Evolutionary conservation across 2,329 filamentous ascomycete species (phyloP).

Genomic region (Aspergillus novofumigatus): DNA sequence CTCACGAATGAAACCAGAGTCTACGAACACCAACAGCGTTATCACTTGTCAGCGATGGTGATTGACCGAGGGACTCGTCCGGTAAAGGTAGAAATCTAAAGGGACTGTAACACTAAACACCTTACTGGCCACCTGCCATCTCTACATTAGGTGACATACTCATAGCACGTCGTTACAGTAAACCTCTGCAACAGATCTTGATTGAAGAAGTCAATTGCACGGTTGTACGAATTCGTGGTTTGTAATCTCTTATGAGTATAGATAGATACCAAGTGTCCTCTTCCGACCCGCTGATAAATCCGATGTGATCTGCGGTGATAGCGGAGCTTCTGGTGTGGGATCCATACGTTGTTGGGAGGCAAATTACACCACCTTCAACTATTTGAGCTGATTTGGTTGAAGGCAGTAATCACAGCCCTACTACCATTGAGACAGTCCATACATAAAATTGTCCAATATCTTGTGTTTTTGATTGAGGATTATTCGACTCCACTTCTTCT

Average conservation of each 20-base stretch:
- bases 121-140: not conserved
- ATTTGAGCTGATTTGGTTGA: not conserved
- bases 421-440: not conserved
- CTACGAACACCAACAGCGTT: not conserved
- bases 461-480: not conserved
- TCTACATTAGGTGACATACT: not conserved
- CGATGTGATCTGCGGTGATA: not conserved
- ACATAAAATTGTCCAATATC: not conserved
- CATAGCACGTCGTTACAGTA: not conserved
- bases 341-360: not conserved
- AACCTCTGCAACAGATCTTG: not conserved
- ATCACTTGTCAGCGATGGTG: not conserved
- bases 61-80: not conserved
- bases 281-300: constrained; percentile 19
- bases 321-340: not conserved
- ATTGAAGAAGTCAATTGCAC: not conserved
- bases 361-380: not conserved
- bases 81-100: constrained; percentile 3
- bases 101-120: not conserved
- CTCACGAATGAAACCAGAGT: not conserved
- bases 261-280: constrained; percentile 32
- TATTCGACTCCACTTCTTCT: not conserved
- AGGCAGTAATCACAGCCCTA: not conserved
- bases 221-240: not conserved
- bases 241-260: constrained; percentile 5